These are phyloP conservation scores for Meyerozyma athensensis DNA, from an alignment of 1,139 yeast species.

Conservation along the genomic window DNA sequence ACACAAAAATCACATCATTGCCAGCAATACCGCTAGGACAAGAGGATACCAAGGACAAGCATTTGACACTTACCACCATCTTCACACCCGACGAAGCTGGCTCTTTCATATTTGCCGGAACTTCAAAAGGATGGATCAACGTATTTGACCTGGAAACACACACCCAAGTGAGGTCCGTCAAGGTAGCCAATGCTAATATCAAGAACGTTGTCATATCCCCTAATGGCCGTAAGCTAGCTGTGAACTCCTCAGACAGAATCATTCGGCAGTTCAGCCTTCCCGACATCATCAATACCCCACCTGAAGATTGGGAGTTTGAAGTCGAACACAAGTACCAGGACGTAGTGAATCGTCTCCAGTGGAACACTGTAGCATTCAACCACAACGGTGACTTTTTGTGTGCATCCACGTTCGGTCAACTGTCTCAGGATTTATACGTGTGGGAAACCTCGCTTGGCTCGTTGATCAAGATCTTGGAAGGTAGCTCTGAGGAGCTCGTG, in stretches of 20 bases:
- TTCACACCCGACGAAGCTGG: conserved; percentile 41
- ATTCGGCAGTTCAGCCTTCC: conserved; percentile 66
- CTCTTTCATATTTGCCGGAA: conserved; percentile 61
- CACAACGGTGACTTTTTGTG: conserved; percentile 80
- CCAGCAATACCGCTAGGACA: conserved; percentile 25
- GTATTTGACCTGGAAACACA: conserved; percentile 33
- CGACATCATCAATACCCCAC: conserved; percentile 24
- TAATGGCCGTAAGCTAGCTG: conserved; percentile 64
- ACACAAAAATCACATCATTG: conserved; percentile 23
- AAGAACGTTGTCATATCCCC: conserved; percentile 64
- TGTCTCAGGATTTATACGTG: conserved; percentile 81
- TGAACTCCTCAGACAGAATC: conserved; percentile 79
- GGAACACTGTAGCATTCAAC: conserved; percentile 79
- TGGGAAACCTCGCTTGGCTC: conserved; percentile 94
- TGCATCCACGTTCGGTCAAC: conserved; percentile 84
- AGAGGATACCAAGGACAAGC: conserved; percentile 17
- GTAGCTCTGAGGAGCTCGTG: conserved; percentile 82
- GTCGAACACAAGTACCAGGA: conserved; percentile 85
- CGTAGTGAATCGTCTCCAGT: conserved; percentile 80
- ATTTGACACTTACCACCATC: conserved; percentile 27
- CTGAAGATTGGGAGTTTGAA: conserved; percentile 52
- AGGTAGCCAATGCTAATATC: conserved; percentile 65
- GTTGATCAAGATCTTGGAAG: conserved; percentile 81
- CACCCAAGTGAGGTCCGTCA: conserved; percentile 43
- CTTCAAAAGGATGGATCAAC: conserved; percentile 74